Evolutionary conservation across 129 eudicot species (phyloP), one percentile per base, ranked within the genome.

Genomic region (Chrysanthemum lavandulifolium): DNA sequence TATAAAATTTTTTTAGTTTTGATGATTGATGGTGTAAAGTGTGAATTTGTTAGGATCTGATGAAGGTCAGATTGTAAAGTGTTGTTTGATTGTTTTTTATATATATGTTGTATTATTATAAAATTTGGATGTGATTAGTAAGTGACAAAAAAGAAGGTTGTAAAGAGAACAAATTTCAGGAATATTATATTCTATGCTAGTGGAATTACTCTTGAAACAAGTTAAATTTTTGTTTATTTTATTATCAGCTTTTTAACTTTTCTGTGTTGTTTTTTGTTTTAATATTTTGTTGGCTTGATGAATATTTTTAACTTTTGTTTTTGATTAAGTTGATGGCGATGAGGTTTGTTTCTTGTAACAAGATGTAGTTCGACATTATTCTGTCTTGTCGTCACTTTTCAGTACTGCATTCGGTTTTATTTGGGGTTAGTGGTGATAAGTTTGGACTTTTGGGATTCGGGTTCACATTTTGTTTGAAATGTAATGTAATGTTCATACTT

Each of bases 261-360:
- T 79, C 52, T 72, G 71, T 72, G 29, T 77, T 87, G 89, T 84
- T 84, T 74, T 74, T 76, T 81, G 69, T 77, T 60, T 62, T 64
- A 14, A 52, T 65, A 73, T 73, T 3, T 69, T 33, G 40, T 33
- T 33, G 40, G 40, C 6, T 33, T 33, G 40, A 4, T 33, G 6
- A 4, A 33, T 40, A 5, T 40, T 40, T 40, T 40, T 40, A 40
- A 40, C 9, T 40, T 40, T 40, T 40, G 45, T 6, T 40, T 40
- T 40, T 40, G 45, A 1, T 40, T 10, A 6, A 1, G 45, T 40
- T 5, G 10, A 6, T 40, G 45, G 45, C 45, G 9, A 40, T 5
- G 45, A 40, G 45, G 45, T 40, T 40, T 40, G 45, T 40, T 3
- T 40, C 9, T 40, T 40, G 45, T 1, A 40, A 33, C 4, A 33